Base-by-base conservation (phyloP, 2,329 filamentous ascomycete genomes). In the Penicillium concentricum region DNA sequence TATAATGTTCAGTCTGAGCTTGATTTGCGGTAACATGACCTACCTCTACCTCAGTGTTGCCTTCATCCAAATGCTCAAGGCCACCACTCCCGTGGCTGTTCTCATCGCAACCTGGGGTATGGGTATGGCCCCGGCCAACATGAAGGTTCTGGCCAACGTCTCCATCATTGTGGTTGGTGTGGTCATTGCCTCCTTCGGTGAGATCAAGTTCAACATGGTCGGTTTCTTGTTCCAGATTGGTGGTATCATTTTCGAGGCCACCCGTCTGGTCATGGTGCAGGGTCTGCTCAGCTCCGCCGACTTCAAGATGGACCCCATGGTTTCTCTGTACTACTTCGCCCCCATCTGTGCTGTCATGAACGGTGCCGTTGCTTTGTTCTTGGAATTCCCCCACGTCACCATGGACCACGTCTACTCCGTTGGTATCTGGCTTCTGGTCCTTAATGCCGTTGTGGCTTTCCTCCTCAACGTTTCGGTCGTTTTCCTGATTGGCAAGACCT, bases 1-100 rank as follows among this genome's bases (percentile, higher is more conserved):
- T 64, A 78, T 96, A 72, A 95, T 96, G 81, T 97, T 97, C 86
- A 94, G 90, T 73, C 81, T 97, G 81, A 94, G 89, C 77, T 84
- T 97, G 81, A 97, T 97, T 74, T 97, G 92, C 78, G 92, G 92
- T 72, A 97, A 97, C 81, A 79, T 96, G 78, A 92, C 93, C 68
- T 97, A 97, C 74, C 85, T 97, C 51, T 96, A 97, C 78, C 85
- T 97, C 58, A 94, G 89, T 64, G 93, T 97, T 57, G 90, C 93
- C 59, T 97, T 97, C 77, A 97, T 97, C 71, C 93, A 97, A 82
- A 97, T 46, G 38, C 44, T 50, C 6, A 37, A 92, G 90, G 94
- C 94, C 65, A 97, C 92, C 42, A 97, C 91, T 32, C 94, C 94
- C 16, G 92, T 97, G 58, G 92, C 92, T 52, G 92, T 97, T 51